Percentiles rank a stretch among this genome's conserved stretches.
Evolutionary conservation across 495 filamentous ascomycete genomes (phyloP).

Genomic region (Podospora bellae-mahoneyi): DNA sequence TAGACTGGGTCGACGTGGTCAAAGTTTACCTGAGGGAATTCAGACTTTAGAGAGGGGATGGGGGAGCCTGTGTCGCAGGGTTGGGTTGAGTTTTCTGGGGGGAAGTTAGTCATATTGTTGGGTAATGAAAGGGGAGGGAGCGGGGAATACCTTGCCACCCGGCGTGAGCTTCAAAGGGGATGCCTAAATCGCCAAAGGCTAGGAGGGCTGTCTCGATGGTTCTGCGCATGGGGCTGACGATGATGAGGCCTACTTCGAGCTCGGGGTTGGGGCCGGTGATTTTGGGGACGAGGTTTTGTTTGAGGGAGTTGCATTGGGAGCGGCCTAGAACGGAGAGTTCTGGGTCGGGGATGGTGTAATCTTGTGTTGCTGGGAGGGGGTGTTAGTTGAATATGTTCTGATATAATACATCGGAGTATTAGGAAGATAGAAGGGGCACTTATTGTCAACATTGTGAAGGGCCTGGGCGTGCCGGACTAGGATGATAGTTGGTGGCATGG

Average conservation of each 20-base stretch:
- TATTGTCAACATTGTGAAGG: constrained; percentile 50
- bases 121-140: not conserved
- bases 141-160: constrained; percentile 47
- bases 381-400: constrained; percentile 23
- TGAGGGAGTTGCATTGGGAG: constrained; percentile 49
- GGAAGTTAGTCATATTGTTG: not conserved
- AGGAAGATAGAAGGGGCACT: constrained; percentile 16
- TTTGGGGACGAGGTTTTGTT: constrained; percentile 42
- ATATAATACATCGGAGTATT: not conserved
- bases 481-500: constrained; percentile 58
- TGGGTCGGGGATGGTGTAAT: constrained; percentile 54
- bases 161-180: constrained; percentile 52
- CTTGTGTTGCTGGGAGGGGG: constrained; percentile 31
- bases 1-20: constrained; percentile 51
- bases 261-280: constrained; percentile 39
- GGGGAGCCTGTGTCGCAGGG: constrained; percentile 56
- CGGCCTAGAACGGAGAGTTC: constrained; percentile 52
- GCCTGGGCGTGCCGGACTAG: constrained; percentile 59
- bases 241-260: constrained; percentile 51
- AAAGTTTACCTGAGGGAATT: constrained; percentile 55
- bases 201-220: constrained; percentile 56
- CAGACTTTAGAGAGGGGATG: constrained; percentile 37
- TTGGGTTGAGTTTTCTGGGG: constrained; percentile 51
- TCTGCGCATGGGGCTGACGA: constrained; percentile 57
- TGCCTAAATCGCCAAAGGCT: constrained; percentile 50